Evolutionary conservation across 176 grass and related monocot genomes (phyloP).

Genomic region (Cymbopogon citratus): DNA sequence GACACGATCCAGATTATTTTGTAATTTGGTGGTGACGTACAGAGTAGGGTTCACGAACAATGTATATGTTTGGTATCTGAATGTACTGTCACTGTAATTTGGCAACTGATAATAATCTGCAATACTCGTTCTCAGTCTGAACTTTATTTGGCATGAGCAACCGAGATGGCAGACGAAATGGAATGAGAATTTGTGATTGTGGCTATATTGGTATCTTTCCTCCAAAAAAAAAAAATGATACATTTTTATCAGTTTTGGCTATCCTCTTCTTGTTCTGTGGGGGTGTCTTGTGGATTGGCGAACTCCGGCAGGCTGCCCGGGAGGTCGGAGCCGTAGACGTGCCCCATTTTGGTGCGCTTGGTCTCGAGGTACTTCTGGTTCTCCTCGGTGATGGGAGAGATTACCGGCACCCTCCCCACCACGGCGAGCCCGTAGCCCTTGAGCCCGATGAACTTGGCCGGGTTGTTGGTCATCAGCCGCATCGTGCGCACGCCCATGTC

Average conservation of each 20-base stretch:
- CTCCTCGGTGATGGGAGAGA: slow-evolving; percentile 82
- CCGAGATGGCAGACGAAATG: background rate
- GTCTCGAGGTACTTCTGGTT: slow-evolving; percentile 95
- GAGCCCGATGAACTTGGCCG: slow-evolving; percentile 85
- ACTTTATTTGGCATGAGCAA: background rate
- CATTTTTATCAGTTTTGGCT: slow-evolving; percentile 15
- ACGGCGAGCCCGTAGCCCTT: slow-evolving; percentile 91
- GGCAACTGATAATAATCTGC: no score
- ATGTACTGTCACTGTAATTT: no score
- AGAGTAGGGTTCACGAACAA: no score
- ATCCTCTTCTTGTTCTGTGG: slow-evolving; percentile 7
- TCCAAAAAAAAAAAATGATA: background rate
- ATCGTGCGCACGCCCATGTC: slow-evolving; percentile 87
- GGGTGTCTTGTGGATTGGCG: slow-evolving; percentile 20
- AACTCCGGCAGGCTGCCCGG: slow-evolving; percentile 53
- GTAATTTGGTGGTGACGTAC: no score
- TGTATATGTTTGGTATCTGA: no score
- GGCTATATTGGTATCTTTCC: background rate
- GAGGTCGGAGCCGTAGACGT: slow-evolving; percentile 94
- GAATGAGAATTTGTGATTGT: background rate
- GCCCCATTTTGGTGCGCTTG: slow-evolving; percentile 88
- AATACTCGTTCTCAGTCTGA: background rate
- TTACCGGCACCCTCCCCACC: slow-evolving; percentile 76
- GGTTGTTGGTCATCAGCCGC: slow-evolving; percentile 94
- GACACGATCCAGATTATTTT: no score